Evolutionary conservation across 805 yeast genomes (phyloP).

Genomic region (Spathaspora boniae): DNA sequence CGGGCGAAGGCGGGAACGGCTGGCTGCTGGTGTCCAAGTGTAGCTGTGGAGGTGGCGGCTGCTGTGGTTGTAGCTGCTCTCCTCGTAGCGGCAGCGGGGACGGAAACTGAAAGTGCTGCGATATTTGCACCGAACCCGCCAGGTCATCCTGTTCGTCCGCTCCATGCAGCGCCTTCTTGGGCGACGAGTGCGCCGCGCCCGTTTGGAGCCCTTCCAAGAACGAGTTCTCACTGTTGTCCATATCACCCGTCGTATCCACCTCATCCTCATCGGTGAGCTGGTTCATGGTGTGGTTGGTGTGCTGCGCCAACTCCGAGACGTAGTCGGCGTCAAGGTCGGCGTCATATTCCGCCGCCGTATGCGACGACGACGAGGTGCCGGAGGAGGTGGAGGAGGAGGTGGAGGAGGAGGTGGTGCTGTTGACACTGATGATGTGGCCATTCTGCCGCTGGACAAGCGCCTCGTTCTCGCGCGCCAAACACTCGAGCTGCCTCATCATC

Average conservation of each 20-base stretch:
- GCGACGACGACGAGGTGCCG: not conserved
- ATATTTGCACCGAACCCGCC: slow-evolving; percentile 19
- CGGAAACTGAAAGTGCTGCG: slow-evolving; percentile 26
- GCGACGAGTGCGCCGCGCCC: slow-evolving; percentile 17
- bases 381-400: not conserved
- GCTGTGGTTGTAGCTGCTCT: no score
- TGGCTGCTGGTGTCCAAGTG: no score
- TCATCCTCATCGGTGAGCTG: slow-evolving; percentile 16
- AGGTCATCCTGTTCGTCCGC: slow-evolving; percentile 1
- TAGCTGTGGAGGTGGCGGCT: no score
- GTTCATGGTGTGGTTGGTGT: slow-evolving; percentile 21
- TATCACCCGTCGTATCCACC: slow-evolving; percentile 5
- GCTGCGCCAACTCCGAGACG: slow-evolving; percentile 6
- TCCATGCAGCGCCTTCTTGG: slow-evolving; percentile 15
- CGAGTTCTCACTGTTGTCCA: not conserved
- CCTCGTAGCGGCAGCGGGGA: no score
- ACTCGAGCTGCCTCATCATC: slow-evolving; percentile 54
- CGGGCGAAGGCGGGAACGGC: slow-evolving; percentile 33
- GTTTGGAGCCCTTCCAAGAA: not conserved
- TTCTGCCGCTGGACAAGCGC: slow-evolving; percentile 3
- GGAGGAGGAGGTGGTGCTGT: no score
- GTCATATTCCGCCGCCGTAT: not conserved
- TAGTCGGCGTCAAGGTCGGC: slow-evolving; percentile 5
- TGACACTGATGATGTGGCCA: not conserved
- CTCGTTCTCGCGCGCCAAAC: slow-evolving; percentile 36